These are phyloP conservation scores for Phytophthora citricola DNA, from an alignment of 352 stramenopile species.

Conservation along the genomic window DNA sequence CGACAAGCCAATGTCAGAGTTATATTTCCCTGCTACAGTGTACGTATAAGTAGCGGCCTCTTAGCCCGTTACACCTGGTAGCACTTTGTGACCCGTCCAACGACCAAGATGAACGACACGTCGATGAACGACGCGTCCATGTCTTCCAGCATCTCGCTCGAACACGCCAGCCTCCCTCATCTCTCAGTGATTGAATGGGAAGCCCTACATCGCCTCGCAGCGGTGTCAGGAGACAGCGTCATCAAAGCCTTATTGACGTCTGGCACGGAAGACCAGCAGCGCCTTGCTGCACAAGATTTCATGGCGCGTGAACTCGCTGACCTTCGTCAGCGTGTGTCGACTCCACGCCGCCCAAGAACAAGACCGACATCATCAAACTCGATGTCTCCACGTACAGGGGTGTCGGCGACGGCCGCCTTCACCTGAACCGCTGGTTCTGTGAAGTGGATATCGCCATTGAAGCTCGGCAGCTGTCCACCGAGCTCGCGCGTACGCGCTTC, in stretches of 20 bases:
- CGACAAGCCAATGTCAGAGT: too few relatives aligned
- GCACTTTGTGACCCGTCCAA: too few relatives aligned
- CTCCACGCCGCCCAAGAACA: constrained; percentile 19
- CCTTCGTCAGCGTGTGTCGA: constrained; percentile 15
- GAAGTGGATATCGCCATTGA: constrained; percentile 31
- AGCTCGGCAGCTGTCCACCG: constrained; percentile 22
- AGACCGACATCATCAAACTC: constrained; percentile 34
- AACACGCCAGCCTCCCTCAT: too few relatives aligned
- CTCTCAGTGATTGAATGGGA: not conserved
- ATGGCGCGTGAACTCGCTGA: constrained; percentile 8
- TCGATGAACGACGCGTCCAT: too few relatives aligned
- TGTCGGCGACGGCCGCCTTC: constrained; percentile 7
- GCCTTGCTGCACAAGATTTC: not conserved
- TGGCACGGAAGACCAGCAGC: constrained; percentile 6
- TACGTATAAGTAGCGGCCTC: too few relatives aligned
- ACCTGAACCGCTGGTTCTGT: constrained; percentile 29
- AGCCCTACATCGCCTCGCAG: constrained; percentile 2
- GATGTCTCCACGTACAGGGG: constrained; percentile 37
- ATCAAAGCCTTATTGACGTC: constrained; percentile 5
- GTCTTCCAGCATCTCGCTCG: too few relatives aligned
- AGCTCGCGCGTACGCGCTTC: constrained; percentile 4
- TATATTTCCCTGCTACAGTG: too few relatives aligned
- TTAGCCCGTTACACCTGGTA: too few relatives aligned
- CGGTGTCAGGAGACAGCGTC: constrained; percentile 5
- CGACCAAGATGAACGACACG: too few relatives aligned